phyloP scores from a whole-genome alignment of 108 stramenopile species.

The Pseudonitzschia pungens region DNA sequence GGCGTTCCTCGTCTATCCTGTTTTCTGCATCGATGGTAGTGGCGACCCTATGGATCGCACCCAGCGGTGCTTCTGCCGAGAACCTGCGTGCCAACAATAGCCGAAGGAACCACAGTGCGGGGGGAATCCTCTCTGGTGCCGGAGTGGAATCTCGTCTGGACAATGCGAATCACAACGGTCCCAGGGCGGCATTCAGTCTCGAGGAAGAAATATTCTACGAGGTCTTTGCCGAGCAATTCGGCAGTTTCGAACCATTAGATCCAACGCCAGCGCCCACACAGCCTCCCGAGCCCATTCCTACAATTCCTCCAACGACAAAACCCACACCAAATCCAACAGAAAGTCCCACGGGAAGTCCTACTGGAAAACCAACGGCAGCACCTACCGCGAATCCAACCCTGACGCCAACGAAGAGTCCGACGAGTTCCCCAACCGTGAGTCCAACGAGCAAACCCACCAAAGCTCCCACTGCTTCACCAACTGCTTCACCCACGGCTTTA shows the following conservation, averaged over 20 bases:
- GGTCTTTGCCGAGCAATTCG: not conserved
- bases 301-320: slow-evolving; percentile 6
- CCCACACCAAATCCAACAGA: slow-evolving; percentile 1
- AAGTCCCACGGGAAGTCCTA: slow-evolving; percentile 16
- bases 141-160: not conserved
- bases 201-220: not conserved
- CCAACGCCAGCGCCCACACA: not conserved
- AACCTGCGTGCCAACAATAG: not conserved
- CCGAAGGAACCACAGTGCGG: not conserved
- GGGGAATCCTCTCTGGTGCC: not conserved
- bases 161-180: too few relatives aligned
- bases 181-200: not conserved
- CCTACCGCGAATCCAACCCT: not conserved
- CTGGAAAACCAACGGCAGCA: not conserved
- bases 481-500: not conserved
- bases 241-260: not conserved
- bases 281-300: not conserved
- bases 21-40: too few relatives aligned
- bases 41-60: not conserved
- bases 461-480: slow-evolving; percentile 10
- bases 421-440: slow-evolving; percentile 8
- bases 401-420: slow-evolving; percentile 16
- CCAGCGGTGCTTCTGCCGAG: not conserved
- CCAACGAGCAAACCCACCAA: slow-evolving; percentile 16
- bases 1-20: too few relatives aligned